These are phyloP conservation scores for Citrus cavaleriei DNA, from an alignment of 345 rosid genomes.

Conservation along the genomic window DNA sequence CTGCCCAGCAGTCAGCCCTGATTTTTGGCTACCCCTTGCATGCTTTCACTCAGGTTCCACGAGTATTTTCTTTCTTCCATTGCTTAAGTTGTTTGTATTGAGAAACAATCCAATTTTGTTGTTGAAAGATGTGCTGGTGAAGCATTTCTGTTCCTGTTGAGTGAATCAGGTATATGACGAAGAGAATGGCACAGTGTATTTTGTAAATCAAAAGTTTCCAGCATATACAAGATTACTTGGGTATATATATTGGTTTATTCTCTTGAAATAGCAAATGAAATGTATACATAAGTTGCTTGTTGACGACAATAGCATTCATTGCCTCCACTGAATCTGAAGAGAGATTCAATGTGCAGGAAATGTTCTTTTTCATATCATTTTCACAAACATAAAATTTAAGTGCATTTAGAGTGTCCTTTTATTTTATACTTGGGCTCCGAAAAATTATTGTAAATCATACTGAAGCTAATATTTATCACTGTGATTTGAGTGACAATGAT, in stretches of 20 bases:
- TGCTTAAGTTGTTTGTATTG: background rate
- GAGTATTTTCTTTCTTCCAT: background rate
- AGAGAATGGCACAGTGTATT: background rate
- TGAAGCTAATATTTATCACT: background rate
- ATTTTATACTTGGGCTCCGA: too few relatives aligned
- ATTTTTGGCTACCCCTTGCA: background rate
- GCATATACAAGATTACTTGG: background rate
- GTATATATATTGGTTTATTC: background rate
- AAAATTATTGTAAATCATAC: background rate
- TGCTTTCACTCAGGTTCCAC: background rate
- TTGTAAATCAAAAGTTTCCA: background rate
- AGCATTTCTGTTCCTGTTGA: background rate
- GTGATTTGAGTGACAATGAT: background rate
- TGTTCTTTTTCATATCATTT: background rate
- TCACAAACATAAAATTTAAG: background rate
- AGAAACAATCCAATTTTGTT: background rate
- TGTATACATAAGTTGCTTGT: background rate
- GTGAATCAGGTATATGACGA: background rate
- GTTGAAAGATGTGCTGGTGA: background rate
- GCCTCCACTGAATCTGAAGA: too few relatives aligned
- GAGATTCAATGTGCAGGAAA: too few relatives aligned
- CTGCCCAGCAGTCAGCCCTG: slow-evolving; percentile 46
- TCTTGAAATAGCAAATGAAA: background rate
- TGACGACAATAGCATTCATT: background rate
- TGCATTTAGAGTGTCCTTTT: too few relatives aligned